Base-by-base conservation (phyloP, 768 basidiomycete genomes). In the Cystofilobasidium bisporidii region DNA sequence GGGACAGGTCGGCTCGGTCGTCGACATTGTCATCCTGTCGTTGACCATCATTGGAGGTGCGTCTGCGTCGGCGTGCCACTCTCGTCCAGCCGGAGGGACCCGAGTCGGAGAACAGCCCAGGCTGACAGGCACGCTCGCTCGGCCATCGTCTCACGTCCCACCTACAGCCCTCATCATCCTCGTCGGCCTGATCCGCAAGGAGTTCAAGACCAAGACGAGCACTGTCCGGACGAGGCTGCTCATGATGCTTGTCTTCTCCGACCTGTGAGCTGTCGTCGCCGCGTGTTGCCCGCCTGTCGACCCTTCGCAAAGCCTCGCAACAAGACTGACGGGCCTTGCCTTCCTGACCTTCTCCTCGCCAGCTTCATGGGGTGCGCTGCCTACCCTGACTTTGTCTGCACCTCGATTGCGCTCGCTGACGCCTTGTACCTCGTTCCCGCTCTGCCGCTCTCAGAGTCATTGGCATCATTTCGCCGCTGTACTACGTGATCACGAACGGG, bases 31-130 rank as follows among this genome's bases (percentile, higher is more conserved):
- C 11, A 32, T 67, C 3, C 61, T 67, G 28, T 20, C 18, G 18
- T 41, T 67, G 2, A 67, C 61, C 28, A 56, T 67, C 40, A 12
- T 91, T 71, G 94, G 94, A 62, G 81, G 91, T 92, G 76, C 77
- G 88, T 81, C 4, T n/a, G n/a, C n/a, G n/a, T n/a, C n/a, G n/a
- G n/a, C n/a, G n/a, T n/a, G 36, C 36, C 6, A 36, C 5, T 5
- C 36, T 36, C 5, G 36, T 12, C 36, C 36, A 36, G 36, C 36
- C n/a, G n/a, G n/a, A n/a, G n/a, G n/a, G n/a, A n/a, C n/a, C n/a
- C n/a, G n/a, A n/a, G n/a, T n/a, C n/a, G n/a, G n/a, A n/a, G n/a
- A n/a, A n/a, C n/a, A n/a, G n/a, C n/a, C n/a, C n/a, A n/a, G n/a
- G n/a, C n/a, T n/a, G n/a, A n/a, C n/a, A n/a, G n/a, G n/a, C n/a